Conservation (phyloP, 1,284 basidiomycete genomes). For the Sporisorium scitamineum region DNA sequence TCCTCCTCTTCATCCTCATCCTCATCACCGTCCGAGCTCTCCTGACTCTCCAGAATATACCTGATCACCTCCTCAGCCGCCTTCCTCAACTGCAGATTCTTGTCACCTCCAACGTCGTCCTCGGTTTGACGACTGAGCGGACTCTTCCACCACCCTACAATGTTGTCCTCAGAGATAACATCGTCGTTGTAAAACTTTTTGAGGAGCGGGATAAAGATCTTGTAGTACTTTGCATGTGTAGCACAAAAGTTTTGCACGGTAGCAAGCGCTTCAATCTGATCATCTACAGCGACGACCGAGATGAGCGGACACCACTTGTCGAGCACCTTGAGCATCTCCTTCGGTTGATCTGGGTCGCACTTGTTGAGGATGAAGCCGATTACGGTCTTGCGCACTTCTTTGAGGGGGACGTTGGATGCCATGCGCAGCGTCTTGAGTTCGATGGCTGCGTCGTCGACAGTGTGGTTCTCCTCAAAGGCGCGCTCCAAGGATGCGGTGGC, state of each 20-base stretch:
- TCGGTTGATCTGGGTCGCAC: conserved; percentile 56
- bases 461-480: conserved; percentile 89
- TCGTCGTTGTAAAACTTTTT: conserved; percentile 71
- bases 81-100: conserved; percentile 67
- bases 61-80: conserved; percentile 70
- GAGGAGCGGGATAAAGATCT: conserved; percentile 70
- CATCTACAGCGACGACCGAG: conserved; percentile 67
- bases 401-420: conserved; percentile 87
- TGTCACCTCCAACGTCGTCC: conserved; percentile 46
- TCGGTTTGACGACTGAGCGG: conserved; percentile 32
- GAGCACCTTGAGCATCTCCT: conserved; percentile 60
- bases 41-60: conserved; percentile 69
- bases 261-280: conserved; percentile 68
- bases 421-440: conserved; percentile 93
- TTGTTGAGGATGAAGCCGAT: conserved; percentile 71
- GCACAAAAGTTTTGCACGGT: conserved; percentile 60
- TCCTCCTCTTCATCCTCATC: conserved; percentile 42
- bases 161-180: conserved; percentile 70
- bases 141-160: conserved; percentile 70
- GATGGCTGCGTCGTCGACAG: conserved; percentile 88
- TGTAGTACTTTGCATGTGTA: conserved; percentile 48
- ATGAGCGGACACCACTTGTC: conserved; percentile 70
- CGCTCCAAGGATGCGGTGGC: conserved; percentile 84
- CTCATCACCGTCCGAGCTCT: conserved; percentile 67
- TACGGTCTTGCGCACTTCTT: conserved; percentile 81